Evolutionary conservation across 2,329 filamentous ascomycete genomes (phyloP), one percentile per base, ranked within the genome.

Genomic region (Phialophora expanda): DNA sequence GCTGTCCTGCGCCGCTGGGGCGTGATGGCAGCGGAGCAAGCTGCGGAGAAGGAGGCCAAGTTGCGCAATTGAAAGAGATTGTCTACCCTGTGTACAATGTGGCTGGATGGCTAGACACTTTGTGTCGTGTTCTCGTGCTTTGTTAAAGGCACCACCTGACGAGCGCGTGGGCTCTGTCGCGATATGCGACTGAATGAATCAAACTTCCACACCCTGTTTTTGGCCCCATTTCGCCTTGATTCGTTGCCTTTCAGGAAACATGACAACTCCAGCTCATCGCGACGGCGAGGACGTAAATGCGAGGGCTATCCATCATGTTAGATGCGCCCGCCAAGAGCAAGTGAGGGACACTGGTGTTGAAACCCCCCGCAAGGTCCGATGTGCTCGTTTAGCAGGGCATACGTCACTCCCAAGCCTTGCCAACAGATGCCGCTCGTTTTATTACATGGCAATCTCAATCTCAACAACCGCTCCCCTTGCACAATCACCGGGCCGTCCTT

Each of bases 1-100:
- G 62, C 65, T 5, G 50, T 67, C 55, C 38, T 53, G 26, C 26
- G 53, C 58, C 65, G 65, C 26, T 69, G 50, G 32, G 14, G 34
- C 6, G 28, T 69, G 65, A 56, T 51, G 56, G 58, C 28, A 28
- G 41, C 41, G 20, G 65, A 67, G 56, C 62, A 69, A 58, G 44
- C 12, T 4, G 60, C 28, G 41, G 30, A 62, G 55, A 62, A 38
- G 24, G 51, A 56, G 28, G 59, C 56, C 48, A 22, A 56, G 51
- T 41, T 60, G 55, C 28, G 55, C 51, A 54, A 32, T 26, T 57
- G 41, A 51, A 65, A 65, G 20, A 51, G 41, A 46, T 26, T 14
- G 46, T 51, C 26, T 24, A 32, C 26, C 46, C 48, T 34, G 53
- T 54, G 51, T 55, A 11, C 28, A 44, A 44, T 17, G 6, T n/a